A percentile compares a stretch with the other conserved stretches of the same genome.
Conservation (phyloP, 495 filamentous ascomycete genomes). For the Cercophora newfieldiana region DNA sequence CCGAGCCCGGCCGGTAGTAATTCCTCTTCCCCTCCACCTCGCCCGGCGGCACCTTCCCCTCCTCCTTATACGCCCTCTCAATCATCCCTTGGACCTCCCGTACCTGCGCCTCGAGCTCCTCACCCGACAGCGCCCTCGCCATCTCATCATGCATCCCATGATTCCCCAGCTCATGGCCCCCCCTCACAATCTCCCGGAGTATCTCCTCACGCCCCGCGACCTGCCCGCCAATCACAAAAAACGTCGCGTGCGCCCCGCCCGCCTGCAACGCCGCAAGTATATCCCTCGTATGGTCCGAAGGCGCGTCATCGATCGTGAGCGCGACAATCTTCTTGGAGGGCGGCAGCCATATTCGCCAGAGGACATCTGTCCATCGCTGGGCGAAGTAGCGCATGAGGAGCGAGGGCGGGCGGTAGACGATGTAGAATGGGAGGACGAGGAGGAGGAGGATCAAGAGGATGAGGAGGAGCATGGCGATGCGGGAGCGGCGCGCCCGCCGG, state of each 20-base stretch:
- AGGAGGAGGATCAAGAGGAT: conserved; percentile 47
- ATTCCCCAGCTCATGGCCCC: conserved; percentile 74
- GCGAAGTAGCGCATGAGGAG: conserved; percentile 67
- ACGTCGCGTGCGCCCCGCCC: conserved; percentile 65
- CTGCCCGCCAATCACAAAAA: conserved; percentile 79
- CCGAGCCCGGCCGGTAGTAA: conserved; percentile 79
- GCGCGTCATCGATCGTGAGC: conserved; percentile 83
- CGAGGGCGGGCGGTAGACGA: conserved; percentile 72
- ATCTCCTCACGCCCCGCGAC: conserved; percentile 59
- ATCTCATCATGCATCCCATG: conserved; percentile 86
- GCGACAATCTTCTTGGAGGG: conserved; percentile 63
- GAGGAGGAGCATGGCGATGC: conserved; percentile 58
- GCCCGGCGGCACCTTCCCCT: conserved; percentile 32
- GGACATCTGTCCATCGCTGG: conserved; percentile 69
- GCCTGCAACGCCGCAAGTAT: conserved; percentile 65
- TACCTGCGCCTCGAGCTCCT: conserved; percentile 47
- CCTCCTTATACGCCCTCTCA: conserved; percentile 52
- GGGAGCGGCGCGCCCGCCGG: conserved; percentile 55
- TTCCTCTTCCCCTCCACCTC: conserved; percentile 28
- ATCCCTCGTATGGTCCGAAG: conserved; percentile 67
- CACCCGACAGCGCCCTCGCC: conserved; percentile 47
- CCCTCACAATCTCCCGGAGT: conserved; percentile 60
- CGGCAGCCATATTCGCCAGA: conserved; percentile 62
- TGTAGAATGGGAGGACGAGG: conserved; percentile 56
- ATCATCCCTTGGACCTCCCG: conserved; percentile 51